Evolutionary conservation across 2,329 filamentous ascomycete genomes (phyloP), one percentile per base, ranked within the genome.

Genomic region (Helotiales sp.): DNA sequence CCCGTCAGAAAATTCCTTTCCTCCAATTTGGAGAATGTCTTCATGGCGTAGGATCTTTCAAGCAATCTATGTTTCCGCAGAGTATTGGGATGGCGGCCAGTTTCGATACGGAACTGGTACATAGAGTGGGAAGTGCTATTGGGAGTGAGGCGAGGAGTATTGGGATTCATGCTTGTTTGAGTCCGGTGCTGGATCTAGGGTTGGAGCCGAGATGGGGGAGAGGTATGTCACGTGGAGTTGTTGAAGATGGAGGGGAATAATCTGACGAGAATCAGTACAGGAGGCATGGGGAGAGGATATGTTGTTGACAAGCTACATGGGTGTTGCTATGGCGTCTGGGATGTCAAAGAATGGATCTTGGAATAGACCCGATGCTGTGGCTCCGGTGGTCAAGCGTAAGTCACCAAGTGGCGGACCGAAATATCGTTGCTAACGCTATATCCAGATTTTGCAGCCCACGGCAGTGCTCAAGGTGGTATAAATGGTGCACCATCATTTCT

Each of bases 251-350:
- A 44, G 10, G 34, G 17, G 30, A 12, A 47, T 48, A 12, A 29
- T 57, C 27, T 63, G n/a, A 63, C 24, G 1, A 3, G 12, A 15
- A 10, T 22, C n/a, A 56, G 60, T 62, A 10, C 12, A 30, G 73
- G 76, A 78, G 66, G 74, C 72, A n/a, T 78, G 76, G 76, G 76
- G 76, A 1, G 76, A 78, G 54, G 76, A 78, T 58, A 76, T 76
- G 61, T 63, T 77, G 0, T 62, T 78, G 12, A 77, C 76, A 0
- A 73, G 75, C 9, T 69, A 74, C 25, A 77, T 78, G 75, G 76
- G 76, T 6, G 73, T 77, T 13, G 75, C 76, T 1, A 77, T 75
- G 58, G 68, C 75, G 0, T 74, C 72, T 5, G 75, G 76, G 0
- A 54, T 78, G 17, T 77, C 75, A 2, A 78, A 78, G 54, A 77